A percentile compares a stretch with the other conserved stretches of the same genome.
phyloP scores from a whole-genome alignment of 139 green algal species.

The Chlorella sorokiniana region DNA sequence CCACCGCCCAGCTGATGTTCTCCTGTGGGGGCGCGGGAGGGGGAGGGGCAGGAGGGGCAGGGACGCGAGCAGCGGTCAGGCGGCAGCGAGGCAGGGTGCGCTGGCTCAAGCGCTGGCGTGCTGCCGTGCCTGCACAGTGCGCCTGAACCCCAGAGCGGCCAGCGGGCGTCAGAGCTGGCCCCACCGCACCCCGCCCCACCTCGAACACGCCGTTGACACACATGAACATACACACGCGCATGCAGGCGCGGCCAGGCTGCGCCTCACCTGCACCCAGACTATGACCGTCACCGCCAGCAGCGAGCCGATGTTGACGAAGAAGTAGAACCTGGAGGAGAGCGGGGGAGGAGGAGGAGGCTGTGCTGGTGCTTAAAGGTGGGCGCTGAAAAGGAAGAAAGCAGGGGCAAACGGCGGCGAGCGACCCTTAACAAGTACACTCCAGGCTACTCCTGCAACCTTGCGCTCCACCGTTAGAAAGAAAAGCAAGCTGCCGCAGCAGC shows the following conservation, averaged over 20 bases:
- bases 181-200: no score
- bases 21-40: slow-evolving; percentile 43
- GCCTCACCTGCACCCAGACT: slow-evolving; percentile 47
- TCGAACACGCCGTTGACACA: no score
- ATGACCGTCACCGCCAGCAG: slow-evolving; percentile 80
- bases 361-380: neutral
- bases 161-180: no score
- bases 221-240: no score
- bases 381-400: neutral
- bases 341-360: neutral
- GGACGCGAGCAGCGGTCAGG: neutral
- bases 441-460: no score
- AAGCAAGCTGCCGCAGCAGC: no score
- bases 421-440: no score
- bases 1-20: slow-evolving; percentile 82
- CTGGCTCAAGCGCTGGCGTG: no score
- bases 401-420: neutral
- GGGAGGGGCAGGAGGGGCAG: neutral
- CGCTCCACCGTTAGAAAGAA: no score
- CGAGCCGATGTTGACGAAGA: slow-evolving; percentile 94
- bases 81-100: neutral
- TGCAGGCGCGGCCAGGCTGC: no score
- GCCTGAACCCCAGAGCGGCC: no score
- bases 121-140: no score
- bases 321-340: slow-evolving; percentile 80